Conservation (phyloP, 305 asterid species). For the Solanum aculeatissimum region DNA sequence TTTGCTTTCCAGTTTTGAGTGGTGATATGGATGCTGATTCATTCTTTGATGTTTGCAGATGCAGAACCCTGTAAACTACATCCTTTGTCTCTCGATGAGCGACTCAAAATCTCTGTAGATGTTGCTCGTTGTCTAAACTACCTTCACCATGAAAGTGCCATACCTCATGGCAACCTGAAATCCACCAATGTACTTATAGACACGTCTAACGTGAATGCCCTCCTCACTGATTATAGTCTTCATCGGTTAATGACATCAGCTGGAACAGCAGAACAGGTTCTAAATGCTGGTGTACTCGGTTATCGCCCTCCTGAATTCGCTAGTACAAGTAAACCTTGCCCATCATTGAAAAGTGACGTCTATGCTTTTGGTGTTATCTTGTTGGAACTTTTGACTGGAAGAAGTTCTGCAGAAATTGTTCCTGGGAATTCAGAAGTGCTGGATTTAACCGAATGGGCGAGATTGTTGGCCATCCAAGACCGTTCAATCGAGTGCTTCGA, state of each 20-base stretch:
- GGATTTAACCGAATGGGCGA: slow-evolving; percentile 74
- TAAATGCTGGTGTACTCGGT: slow-evolving; percentile 69
- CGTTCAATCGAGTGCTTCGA: slow-evolving; percentile 62
- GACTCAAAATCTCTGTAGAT: slow-evolving; percentile 54
- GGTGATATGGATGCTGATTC: not conserved
- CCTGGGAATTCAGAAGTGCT: slow-evolving; percentile 38
- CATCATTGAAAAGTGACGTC: slow-evolving; percentile 77
- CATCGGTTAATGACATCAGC: slow-evolving; percentile 68
- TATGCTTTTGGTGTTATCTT: slow-evolving; percentile 71
- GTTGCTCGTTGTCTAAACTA: slow-evolving; percentile 65
- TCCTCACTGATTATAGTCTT: slow-evolving; percentile 71
- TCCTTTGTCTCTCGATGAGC: slow-evolving; percentile 43
- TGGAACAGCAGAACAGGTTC: slow-evolving; percentile 77
- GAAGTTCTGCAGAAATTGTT: slow-evolving; percentile 49
- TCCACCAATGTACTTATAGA: slow-evolving; percentile 67
- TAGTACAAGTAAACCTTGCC: slow-evolving; percentile 58
- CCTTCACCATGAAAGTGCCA: slow-evolving; percentile 65
- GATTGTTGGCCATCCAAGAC: slow-evolving; percentile 39
- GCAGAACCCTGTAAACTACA: slow-evolving; percentile 31
- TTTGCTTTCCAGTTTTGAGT: not conserved
- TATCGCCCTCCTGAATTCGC: slow-evolving; percentile 87
- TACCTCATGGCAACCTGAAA: slow-evolving; percentile 93
- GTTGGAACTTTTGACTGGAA: slow-evolving; percentile 64
- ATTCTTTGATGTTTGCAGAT: slow-evolving; percentile 31
- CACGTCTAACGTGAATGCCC: slow-evolving; percentile 27